Evolutionary conservation across 345 rosid species (phyloP).

Genomic region (Excoecaria cochinchinensis): DNA sequence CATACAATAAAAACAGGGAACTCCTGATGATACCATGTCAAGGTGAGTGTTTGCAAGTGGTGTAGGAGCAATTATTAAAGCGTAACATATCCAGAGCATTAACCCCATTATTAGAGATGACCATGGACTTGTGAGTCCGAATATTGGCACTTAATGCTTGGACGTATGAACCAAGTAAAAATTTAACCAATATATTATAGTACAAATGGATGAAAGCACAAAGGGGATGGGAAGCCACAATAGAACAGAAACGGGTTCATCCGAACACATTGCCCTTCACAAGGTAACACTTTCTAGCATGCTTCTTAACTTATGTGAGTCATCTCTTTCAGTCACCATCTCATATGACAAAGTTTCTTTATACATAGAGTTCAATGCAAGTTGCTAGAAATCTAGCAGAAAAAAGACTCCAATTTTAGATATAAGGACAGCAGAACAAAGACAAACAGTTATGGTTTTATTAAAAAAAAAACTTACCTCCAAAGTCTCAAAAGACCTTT

Average conservation of each 20-base stretch:
- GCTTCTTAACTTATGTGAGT: neutral
- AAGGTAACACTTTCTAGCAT: neutral
- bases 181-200: too few species aligned
- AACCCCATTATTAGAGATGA: neutral
- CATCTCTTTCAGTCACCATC: neutral
- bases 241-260: neutral
- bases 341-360: neutral
- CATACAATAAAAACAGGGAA: neutral
- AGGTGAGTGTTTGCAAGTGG: neutral
- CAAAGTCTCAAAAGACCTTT: constrained; percentile 66
- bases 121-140: neutral
- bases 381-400: neutral
- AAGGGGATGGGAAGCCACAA: neutral
- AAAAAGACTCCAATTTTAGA: neutral
- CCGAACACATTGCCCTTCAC: neutral
- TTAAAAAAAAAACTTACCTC: constrained; percentile 44
- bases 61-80: neutral
- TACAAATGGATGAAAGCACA: too few species aligned
- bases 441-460: neutral
- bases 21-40: neutral
- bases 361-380: neutral
- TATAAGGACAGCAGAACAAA: neutral
- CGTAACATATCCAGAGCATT: neutral
- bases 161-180: too few species aligned
- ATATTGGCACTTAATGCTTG: neutral